These are phyloP conservation scores for Trichoderma simmonsii DNA, from an alignment of 2,329 filamentous ascomycete species.

Conservation along the genomic window DNA sequence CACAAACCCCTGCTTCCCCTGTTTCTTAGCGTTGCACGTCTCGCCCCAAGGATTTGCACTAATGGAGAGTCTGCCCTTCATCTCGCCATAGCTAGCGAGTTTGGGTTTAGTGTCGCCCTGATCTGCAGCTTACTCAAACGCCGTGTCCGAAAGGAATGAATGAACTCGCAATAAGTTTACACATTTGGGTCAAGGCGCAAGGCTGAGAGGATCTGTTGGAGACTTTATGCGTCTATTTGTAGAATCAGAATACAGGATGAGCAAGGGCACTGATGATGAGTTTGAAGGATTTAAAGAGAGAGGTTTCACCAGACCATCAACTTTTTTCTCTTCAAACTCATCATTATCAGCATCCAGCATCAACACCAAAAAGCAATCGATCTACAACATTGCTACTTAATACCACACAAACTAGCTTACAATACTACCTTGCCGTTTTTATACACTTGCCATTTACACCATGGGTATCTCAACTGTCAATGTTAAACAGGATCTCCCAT, in stretches of 20 bases:
- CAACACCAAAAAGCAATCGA: not conserved
- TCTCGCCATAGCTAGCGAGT: slow-evolving; percentile 3
- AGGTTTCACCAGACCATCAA: not conserved
- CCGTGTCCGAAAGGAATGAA: not conserved
- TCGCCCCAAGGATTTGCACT: not conserved
- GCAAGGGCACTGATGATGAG: not conserved
- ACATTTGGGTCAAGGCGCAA: not conserved
- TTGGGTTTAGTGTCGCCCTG: not conserved
- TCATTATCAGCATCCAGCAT: not conserved
- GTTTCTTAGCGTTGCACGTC: not conserved
- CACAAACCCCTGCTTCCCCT: not conserved
- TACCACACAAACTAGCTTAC: not conserved
- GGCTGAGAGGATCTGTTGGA: not conserved
- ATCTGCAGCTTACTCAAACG: not conserved
- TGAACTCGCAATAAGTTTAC: not conserved
- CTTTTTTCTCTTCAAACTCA: not conserved
- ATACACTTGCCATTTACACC: not conserved
- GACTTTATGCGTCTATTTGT: not conserved
- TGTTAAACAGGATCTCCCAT: not conserved
- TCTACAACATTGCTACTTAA: not conserved
- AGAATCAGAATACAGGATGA: not conserved
- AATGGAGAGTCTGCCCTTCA: slow-evolving; percentile 1
- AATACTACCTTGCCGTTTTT: not conserved
- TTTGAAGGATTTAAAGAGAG: not conserved
- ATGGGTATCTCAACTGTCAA: not conserved